Evolutionary conservation across 768 basidiomycete genomes (phyloP), one percentile per base, ranked within the genome.

Genomic region (Boletus vermiculosoides): DNA sequence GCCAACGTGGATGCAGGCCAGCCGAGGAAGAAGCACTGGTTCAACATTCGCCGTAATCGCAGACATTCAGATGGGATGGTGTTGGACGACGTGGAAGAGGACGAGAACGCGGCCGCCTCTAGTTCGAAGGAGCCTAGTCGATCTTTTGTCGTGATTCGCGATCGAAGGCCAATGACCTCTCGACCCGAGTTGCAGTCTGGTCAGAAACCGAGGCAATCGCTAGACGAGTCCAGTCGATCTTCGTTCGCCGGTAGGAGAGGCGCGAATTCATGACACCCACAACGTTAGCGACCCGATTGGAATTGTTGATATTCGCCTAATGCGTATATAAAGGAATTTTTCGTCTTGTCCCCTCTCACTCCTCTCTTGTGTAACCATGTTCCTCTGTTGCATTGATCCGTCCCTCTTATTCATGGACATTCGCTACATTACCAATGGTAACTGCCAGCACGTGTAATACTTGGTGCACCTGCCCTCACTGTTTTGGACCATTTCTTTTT

Each of bases 101-200:
- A 41, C 31, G 55, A 50, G n/a, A 58, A 52, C 66, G 76, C 34
- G 34, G 54, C 54, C 68, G 72, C 58, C 40, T 72, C 58, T 59
- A 68, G 71, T 41, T 60, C 72, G 18, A 65, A 72, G 34, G 71
- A 75, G 72, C 56, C 77, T 73, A 44, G 78, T 72, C 59, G 83
- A 62, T 87, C 86, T 30, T 89, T 89, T 60, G 86, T 88, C 20
- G 87, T 89, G 34, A 82, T 88, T 48, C 78, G 86, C n/a, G 85
- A 84, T 67, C 74, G 73, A 58, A 70, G 69, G 41, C 77, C 80
- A 28, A 79, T 77, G 62, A 50, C 72, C 33, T 44, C 66, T 33
- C 67, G 59, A 50, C 67, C 66, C 8, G 63, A 71, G 54, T 57
- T 55, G 4, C 64, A 62, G 22, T 44, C 33, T 34, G 56, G 57